Base-by-base conservation (phyloP, 176 grass and related monocot genomes). In the Guadua angustifolia region DNA sequence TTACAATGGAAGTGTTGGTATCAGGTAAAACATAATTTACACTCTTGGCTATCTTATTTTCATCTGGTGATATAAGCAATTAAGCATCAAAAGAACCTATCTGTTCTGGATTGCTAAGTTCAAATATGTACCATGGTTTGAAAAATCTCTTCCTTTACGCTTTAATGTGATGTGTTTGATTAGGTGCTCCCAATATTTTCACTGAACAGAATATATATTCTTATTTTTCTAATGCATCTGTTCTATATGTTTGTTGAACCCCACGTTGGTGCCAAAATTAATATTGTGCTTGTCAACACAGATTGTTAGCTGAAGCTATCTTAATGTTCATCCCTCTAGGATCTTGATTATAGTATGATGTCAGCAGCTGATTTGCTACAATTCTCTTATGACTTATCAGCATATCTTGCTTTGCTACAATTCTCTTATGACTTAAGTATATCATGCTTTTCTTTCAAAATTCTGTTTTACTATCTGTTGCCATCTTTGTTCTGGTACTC, bases 1-100 rank as follows among this genome's bases (percentile, higher is more conserved):
- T 29, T 29, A 29, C 29, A 29, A 94, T 81, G 87, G 87, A 76
- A 93, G 85, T 83, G 83, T 98, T 80, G 95, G 95, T 66, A 98
- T 95, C 82, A 95, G 95, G 93, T 95, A 90, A 77, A 85, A 80
- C 43, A 82, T 3, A 78, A 42, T 22, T 52, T 78, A 19, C 15
- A 45, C 19, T 87, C 13, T 5, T 11, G 15, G 62, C 6, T 87
- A 29, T 60, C 9, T 32, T 47, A 14, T 69, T 55, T 51, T 71
- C 45, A 29, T 76, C 25, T 67, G 46, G 43, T 77, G 15, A 78
- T 63, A 61, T 29, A 63, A 40, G 57, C 8, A 77, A 16, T 81
- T 49, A 49, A 50, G 26, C 49, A 78, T 59, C 64, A 66, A 25
- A 29, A 39, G 38, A 62, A 26, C 69, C 42, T 84, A 55, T 43